phyloP scores from a whole-genome alignment of 805 yeast species.

The Nakazawaea peltata region DNA sequence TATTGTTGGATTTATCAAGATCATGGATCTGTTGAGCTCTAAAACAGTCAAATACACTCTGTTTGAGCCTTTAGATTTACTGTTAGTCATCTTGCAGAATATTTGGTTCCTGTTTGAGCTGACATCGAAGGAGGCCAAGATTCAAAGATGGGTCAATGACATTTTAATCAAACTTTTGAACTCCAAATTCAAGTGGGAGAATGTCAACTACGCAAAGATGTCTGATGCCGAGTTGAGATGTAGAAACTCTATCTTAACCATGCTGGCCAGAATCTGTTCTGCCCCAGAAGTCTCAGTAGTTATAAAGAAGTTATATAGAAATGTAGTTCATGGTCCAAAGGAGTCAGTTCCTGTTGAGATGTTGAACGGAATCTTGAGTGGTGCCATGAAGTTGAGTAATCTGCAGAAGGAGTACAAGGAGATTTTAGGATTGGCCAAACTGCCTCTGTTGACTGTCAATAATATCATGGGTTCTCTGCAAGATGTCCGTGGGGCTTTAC shows the following conservation, averaged over 20 bases:
- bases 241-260: conserved; percentile 33
- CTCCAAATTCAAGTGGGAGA: conserved; percentile 30
- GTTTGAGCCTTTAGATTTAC: conserved; percentile 26
- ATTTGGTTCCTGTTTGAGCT: conserved; percentile 20
- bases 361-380: conserved; percentile 33
- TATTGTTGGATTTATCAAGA: conserved; percentile 25
- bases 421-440: conserved; percentile 42
- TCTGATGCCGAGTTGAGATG: conserved; percentile 31
- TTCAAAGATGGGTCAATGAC: neutral
- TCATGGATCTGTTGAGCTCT: conserved; percentile 21
- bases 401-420: conserved; percentile 52
- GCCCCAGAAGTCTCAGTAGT: conserved; percentile 22
- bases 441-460: conserved; percentile 35
- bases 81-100: conserved; percentile 26
- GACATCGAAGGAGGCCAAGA: neutral
- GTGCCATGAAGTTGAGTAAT: conserved; percentile 25
- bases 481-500: conserved; percentile 27
- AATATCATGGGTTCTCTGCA: conserved; percentile 22
- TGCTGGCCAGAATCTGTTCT: conserved; percentile 24
- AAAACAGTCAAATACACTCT: conserved; percentile 19
- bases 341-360: conserved; percentile 44
- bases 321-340: conserved; percentile 44
- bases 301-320: conserved; percentile 36
- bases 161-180: conserved; percentile 13
- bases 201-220: conserved; percentile 15